Evolutionary conservation across 2,329 filamentous ascomycete species (phyloP).

Genomic region (Alternaria alternata): DNA sequence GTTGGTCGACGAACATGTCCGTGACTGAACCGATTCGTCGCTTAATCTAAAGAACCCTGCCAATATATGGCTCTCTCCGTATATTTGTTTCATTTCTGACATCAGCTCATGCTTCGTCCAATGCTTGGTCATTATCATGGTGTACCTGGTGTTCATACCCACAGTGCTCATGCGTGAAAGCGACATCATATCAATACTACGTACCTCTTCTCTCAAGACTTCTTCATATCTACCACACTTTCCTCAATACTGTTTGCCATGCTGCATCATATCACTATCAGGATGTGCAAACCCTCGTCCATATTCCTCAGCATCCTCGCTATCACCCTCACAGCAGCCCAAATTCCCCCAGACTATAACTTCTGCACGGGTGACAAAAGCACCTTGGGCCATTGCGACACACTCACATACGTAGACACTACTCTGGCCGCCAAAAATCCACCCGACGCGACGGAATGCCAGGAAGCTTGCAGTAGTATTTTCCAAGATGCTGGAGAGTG

Average conservation of each 20-base stretch:
- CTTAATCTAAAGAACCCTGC: not conserved
- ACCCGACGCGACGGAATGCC: slow-evolving; percentile 23
- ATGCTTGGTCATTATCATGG: not conserved
- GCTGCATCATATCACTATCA: not conserved
- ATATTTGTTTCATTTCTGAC: not conserved
- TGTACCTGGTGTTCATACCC: not conserved
- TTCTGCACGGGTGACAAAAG: slow-evolving; percentile 17
- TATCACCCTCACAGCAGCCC: slow-evolving; percentile 2
- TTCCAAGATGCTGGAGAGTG: slow-evolving; percentile 33
- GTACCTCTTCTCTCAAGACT: not conserved
- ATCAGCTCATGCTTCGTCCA: not conserved
- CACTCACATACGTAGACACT: slow-evolving; percentile 24
- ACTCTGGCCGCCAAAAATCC: slow-evolving; percentile 18
- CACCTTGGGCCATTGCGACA: slow-evolving; percentile 25
- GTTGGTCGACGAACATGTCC: not conserved
- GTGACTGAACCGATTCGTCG: not conserved
- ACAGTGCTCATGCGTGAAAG: not conserved
- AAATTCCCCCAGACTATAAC: slow-evolving; percentile 1
- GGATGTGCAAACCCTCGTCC: not conserved
- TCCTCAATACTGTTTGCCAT: not conserved
- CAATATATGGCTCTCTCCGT: not conserved
- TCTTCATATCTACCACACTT: not conserved
- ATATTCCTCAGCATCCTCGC: slow-evolving; percentile 4
- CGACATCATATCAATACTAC: not conserved
- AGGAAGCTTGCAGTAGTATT: slow-evolving; percentile 22